Base-by-base conservation (phyloP, 169 alveolate species). In the Eimeria praecox region DNA sequence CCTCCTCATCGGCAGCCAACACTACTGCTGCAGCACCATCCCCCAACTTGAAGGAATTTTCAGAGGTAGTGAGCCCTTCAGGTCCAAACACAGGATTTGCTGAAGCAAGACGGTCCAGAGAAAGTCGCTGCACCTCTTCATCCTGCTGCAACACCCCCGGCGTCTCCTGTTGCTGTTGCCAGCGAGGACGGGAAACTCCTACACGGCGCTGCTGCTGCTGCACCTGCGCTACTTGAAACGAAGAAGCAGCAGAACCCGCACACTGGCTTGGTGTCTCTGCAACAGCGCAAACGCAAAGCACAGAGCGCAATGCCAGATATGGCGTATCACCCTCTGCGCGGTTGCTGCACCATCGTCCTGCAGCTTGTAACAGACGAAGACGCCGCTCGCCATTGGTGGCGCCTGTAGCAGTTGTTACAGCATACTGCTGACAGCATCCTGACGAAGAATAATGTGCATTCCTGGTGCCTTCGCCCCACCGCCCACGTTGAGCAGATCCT, bases 11-110 rank as follows among this genome's bases (percentile, higher is more conserved):
- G 38, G 97, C 95, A 97, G 97, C 97, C 66, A 99, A 83, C 78
- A 99, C 97, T 33, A 98, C 94, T 14, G 99, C 98, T 52, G 98
- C 97, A 16, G 99, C 99, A 30, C 99, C 99, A 93, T 99, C 99
- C 91, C 98, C 98, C 80, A 99, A 92, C 46, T 97, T 97, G n/a
- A 99, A 98, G 44, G 99, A 97, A 95, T 98, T 98, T 35, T 99
- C 99, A 66, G 99, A 99, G 16, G 99, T 99, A 82, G 98, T 98
- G 52, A 98, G 95, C 46, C 99, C 99, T 40, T 97, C 98, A 94
- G 97, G 98, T 33, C 96, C 96, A 86, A 98, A 98, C 35, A 97
- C 97, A 35, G 99, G 99, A 66, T 95, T 96, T 20, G 98, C 95
- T 62, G 95, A 54, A 22, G 98, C 98, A 80, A 98, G 91, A 46